phyloP scores from a whole-genome alignment of 495 filamentous ascomycete genomes.

The Lindgomyces ingoldianus region DNA sequence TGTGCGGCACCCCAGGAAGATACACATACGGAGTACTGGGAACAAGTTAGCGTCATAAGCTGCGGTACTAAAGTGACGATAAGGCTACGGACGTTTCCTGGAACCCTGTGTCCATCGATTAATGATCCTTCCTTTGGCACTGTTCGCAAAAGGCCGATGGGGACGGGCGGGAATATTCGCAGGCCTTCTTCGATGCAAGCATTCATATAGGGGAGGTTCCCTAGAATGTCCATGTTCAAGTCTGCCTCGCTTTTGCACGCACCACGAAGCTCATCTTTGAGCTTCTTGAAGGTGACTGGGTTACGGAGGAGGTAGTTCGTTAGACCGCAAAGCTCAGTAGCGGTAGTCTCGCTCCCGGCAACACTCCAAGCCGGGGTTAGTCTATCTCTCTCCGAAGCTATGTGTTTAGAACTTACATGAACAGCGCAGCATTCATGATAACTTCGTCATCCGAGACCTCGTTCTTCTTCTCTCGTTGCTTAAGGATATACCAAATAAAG shows the following conservation, averaged over 20 bases:
- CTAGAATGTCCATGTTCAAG: slow-evolving; percentile 42
- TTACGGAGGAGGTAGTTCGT: slow-evolving; percentile 36
- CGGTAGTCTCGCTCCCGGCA: slow-evolving; percentile 44
- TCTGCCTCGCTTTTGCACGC: slow-evolving; percentile 33
- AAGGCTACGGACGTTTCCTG: slow-evolving; percentile 38
- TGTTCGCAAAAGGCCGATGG: slow-evolving; percentile 51
- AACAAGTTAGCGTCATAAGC: not conserved
- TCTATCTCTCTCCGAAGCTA: not conserved
- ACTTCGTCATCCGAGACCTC: slow-evolving; percentile 40
- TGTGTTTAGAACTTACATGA: slow-evolving; percentile 30
- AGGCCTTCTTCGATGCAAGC: slow-evolving; percentile 56
- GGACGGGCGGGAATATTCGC: slow-evolving; percentile 56
- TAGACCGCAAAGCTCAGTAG: slow-evolving; percentile 38
- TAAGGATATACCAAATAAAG: slow-evolving; percentile 43
- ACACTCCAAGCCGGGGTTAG: slow-evolving; percentile 29
- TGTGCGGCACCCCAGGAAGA: slow-evolving; percentile 31
- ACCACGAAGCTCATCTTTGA: slow-evolving; percentile 35
- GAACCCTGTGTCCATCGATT: slow-evolving; percentile 46
- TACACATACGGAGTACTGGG: slow-evolving; percentile 31
- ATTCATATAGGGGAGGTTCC: slow-evolving; percentile 47
- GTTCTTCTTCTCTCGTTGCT: slow-evolving; percentile 41
- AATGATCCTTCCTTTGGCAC: slow-evolving; percentile 49
- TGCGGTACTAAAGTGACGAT: not conserved
- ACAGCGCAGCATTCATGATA: slow-evolving; percentile 39
- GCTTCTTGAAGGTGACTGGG: slow-evolving; percentile 15